These are phyloP conservation scores for Yueomyces sp. DNA, from an alignment of 805 yeast species.

Conservation along the genomic window DNA sequence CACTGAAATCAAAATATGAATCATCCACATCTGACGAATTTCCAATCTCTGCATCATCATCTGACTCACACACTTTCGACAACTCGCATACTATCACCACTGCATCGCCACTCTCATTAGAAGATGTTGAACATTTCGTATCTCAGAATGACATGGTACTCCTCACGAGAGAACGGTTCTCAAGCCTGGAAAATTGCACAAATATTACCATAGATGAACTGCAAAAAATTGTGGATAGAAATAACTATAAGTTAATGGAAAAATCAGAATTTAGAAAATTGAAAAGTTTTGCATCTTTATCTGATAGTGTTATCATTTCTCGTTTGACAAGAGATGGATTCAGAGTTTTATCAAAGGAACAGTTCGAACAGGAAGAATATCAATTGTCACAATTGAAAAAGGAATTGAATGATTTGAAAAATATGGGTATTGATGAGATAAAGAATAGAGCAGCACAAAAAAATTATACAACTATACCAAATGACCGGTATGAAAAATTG, in stretches of 20 bases:
- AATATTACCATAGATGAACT: slow-evolving; percentile 3
- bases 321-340: neutral
- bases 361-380: neutral
- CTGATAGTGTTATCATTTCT: neutral
- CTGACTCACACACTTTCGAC: neutral
- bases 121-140: slow-evolving; percentile 22
- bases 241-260: slow-evolving; percentile 18
- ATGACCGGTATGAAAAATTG: neutral
- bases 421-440: neutral
- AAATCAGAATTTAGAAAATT: slow-evolving; percentile 11
- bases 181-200: slow-evolving; percentile 4
- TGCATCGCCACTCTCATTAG: slow-evolving; percentile 2
- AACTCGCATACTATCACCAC: neutral
- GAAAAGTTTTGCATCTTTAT: slow-evolving; percentile 1
- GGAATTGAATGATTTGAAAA: neutral
- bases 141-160: slow-evolving; percentile 4
- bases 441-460: neutral
- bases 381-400: neutral
- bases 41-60: neutral
- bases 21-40: neutral
- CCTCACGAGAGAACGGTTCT: slow-evolving; percentile 4
- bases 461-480: neutral
- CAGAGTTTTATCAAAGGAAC: neutral
- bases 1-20: neutral
- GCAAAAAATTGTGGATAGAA: slow-evolving; percentile 4